Conservation (phyloP, 129 eudicot genomes). For the Silybum marianum region DNA sequence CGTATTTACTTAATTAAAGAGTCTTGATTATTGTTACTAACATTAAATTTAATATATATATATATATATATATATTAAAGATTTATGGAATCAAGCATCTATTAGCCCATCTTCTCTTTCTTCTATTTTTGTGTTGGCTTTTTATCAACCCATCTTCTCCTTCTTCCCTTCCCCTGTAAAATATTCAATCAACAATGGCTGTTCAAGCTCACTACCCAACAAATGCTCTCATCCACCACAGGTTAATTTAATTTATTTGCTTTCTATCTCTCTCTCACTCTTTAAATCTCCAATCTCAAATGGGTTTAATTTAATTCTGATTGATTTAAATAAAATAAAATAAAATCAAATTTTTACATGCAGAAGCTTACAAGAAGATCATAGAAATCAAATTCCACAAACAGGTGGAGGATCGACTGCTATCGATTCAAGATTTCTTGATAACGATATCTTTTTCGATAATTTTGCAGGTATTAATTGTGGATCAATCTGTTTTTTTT, state of each 20-base stretch:
- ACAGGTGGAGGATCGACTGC: conserved; percentile 23
- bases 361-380: conserved; percentile 47
- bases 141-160: conserved; percentile 12
- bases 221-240: conserved; percentile 43
- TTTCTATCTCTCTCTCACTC: no score
- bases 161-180: background rate
- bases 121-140: conserved; percentile 33
- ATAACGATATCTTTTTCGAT: conserved; percentile 33
- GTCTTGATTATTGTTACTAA: background rate
- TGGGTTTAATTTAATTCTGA: background rate
- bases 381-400: conserved; percentile 32
- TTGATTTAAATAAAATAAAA: no score
- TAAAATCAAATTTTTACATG: conserved; percentile 7
- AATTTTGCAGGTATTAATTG: conserved; percentile 16
- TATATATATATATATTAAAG: no score
- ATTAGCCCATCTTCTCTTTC: conserved; percentile 5
- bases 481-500: background rate
- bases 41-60: background rate
- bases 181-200: conserved; percentile 33
- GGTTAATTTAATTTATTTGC: conserved; percentile 31
- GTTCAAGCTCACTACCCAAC: conserved; percentile 66
- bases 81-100: conserved; percentile 9
- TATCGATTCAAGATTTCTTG: conserved; percentile 17
- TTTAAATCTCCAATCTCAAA: background rate
- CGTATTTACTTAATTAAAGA: background rate